Conservation (phyloP, 768 basidiomycete species). For the Mycena galericulata region DNA sequence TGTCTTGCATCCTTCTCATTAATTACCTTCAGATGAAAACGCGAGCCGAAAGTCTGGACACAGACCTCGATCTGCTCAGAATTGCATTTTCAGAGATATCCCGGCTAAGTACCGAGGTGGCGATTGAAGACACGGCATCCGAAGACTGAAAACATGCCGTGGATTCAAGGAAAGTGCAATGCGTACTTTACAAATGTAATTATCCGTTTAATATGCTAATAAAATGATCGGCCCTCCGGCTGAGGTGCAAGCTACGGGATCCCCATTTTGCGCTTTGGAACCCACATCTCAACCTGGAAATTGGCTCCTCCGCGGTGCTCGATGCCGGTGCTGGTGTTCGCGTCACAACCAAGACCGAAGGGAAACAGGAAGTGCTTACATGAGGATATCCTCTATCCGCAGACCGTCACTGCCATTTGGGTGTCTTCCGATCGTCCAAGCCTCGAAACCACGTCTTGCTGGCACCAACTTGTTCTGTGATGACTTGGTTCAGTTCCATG, state of each 20-base stretch:
- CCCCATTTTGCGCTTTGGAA: slow-evolving; percentile 24
- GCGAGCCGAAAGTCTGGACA: slow-evolving; percentile 86
- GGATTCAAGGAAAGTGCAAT: not conserved
- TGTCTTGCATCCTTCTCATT: slow-evolving; percentile 2
- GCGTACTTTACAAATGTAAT: slow-evolving; percentile 23
- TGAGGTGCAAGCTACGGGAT: slow-evolving; percentile 4
- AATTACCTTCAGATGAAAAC: slow-evolving; percentile 82
- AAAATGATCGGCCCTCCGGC: not conserved
- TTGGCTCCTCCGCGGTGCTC: slow-evolving; percentile 31
- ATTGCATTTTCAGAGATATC: slow-evolving; percentile 91
- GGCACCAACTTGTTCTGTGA: slow-evolving; percentile 41
- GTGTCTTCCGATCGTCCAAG: slow-evolving; percentile 48
- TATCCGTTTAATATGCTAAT: slow-evolving; percentile 22
- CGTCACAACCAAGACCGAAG: not conserved
- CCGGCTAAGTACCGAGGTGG: slow-evolving; percentile 76
- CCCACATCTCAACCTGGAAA: slow-evolving; percentile 34
- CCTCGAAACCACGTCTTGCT: slow-evolving; percentile 51
- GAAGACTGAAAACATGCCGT: not conserved
- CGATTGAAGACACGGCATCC: slow-evolving; percentile 53
- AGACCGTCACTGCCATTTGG: slow-evolving; percentile 34
- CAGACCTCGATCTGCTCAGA: slow-evolving; percentile 83
- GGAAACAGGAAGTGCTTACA: slow-evolving; percentile 44
- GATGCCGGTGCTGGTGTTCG: slow-evolving; percentile 20
- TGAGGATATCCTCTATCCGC: slow-evolving; percentile 52
- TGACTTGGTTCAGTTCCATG: not conserved